Base-by-base conservation (phyloP, 768 basidiomycete species). In the Neoboletus brunneissimus region DNA sequence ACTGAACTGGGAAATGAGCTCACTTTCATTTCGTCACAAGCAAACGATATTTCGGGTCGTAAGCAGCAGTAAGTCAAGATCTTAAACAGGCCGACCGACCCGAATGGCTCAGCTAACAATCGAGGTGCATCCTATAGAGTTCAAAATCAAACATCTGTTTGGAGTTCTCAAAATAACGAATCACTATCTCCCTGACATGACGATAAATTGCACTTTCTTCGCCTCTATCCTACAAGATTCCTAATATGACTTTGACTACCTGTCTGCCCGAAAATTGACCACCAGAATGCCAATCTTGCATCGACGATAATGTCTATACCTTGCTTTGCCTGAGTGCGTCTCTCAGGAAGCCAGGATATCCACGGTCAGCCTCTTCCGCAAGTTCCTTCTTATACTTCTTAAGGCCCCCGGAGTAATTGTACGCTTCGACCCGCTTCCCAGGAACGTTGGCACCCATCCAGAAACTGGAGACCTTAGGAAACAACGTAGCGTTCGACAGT, bases 391-490 rank as follows among this genome's bases (percentile, higher is more conserved):
- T 61, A 16, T 61, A 61, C 41, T n/a, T 56, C 29, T 37, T 31
- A 1, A 61, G 53, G 25, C 60, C 60, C 10, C 0, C 40, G 15
- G 15, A 11, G 31, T 59, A 60, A 25, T 55, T 55, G 31, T 60
- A 60, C 4, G 57, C 52, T 47, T 59, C 57, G 15, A 46, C 34
- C 6, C 48, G 47, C 34, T 50, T 59, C 43, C 57, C 56, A 1
- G 54, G 56, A 11, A 52, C 15, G 20, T 59, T 59, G 32, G 57
- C 57, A 34, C 52, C 59, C 43, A 42, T 54, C 47, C 49, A 60
- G 34, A 45, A 59, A 47, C 52, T 59, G 15, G 48, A 11, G 40
- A 51, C 52, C 48, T 59, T 50, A 16, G 57, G 52, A 0, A 60
- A 13, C 23, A 60, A 35, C 7, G 48, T 58, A 12, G 32, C 48